Evolutionary conservation across 139 green algal species (phyloP), one percentile per base, ranked within the genome.

Genomic region (Nannochloris sp.): DNA sequence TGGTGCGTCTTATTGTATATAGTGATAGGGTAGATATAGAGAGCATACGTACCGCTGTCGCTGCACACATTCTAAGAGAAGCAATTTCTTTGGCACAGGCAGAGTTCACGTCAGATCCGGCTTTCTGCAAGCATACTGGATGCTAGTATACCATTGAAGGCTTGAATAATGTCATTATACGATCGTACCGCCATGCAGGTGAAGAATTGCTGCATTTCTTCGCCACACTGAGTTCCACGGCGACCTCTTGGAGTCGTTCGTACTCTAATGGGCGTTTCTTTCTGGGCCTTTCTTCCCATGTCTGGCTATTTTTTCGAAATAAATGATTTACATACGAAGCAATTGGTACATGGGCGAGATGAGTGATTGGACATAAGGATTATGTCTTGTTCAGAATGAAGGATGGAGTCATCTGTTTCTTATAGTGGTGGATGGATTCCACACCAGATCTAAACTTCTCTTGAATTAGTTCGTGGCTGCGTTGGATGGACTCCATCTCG

Each of bases 21-120:
- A 23, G 20, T 23, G 20, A 23, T 23, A 23, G 20, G 20, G 1
- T 53, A 2, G 8, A 40, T 13, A 12, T 40, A 2, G 48, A 55
- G 25, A 33, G 10, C 31, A 25, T 4, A 63, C 67, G 59, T 23
- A 74, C 67, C 64, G 67, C 67, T 61, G 49, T 30, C 26, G 62
- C 28, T 49, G 67, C 67, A 29, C 67, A 74, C 26, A 33, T 29
- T 36, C 50, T 57, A 44, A 74, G 48, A 10, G 67, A 63, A 10
- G 12, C 17, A 33, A 36, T 53, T 37, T 71, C 33, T 16, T 61
- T 36, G 13, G 48, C 49, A 62, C 67, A 74, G 5, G 56, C 50
- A 36, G 45, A 28, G 23, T 74, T 61, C 12, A 69, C 49, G 6
- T 74, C 61, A 6, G 20, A 29, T 11, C 46, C 58, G 58, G 20